Evolutionary conservation across 2,329 filamentous ascomycete species (phyloP).

Genomic region (Penicillium palitans): DNA sequence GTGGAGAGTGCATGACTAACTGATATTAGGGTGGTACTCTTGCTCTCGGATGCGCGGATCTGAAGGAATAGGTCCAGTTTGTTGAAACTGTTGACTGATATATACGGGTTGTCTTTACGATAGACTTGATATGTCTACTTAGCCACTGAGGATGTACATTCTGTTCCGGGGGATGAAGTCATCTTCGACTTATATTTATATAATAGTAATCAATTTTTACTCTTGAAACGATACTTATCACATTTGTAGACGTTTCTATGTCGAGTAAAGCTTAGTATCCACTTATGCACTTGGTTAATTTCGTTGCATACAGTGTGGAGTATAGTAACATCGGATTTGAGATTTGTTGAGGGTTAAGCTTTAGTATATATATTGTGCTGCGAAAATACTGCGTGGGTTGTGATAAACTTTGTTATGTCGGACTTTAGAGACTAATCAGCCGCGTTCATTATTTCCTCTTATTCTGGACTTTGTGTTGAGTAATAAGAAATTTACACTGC

Average conservation of each 20-base stretch:
- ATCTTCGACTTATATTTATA: neutral
- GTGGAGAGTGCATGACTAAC: slow-evolving; percentile 1
- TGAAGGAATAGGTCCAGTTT: slow-evolving; percentile 9
- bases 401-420: too few relatives aligned
- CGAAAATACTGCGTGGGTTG: too few relatives aligned
- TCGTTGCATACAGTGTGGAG: neutral
- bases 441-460: too few relatives aligned
- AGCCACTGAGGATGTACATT: neutral
- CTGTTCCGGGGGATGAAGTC: neutral
- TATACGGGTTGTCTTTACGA: neutral
- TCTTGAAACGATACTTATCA: neutral
- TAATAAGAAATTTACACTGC: too few relatives aligned
- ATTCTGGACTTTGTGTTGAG: too few relatives aligned
- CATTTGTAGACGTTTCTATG: neutral
- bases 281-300: neutral
- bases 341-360: neutral
- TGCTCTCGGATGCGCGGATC: slow-evolving; percentile 27
- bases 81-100: neutral
- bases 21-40: slow-evolving; percentile 23
- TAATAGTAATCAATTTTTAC: neutral
- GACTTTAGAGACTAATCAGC: too few relatives aligned
- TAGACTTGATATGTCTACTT: neutral
- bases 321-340: neutral
- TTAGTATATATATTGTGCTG: neutral
- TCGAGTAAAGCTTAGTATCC: neutral